Evolutionary conservation across 2,329 filamentous ascomycete genomes (phyloP), one percentile per base, ranked within the genome.

Genomic region (Claviceps africana): DNA sequence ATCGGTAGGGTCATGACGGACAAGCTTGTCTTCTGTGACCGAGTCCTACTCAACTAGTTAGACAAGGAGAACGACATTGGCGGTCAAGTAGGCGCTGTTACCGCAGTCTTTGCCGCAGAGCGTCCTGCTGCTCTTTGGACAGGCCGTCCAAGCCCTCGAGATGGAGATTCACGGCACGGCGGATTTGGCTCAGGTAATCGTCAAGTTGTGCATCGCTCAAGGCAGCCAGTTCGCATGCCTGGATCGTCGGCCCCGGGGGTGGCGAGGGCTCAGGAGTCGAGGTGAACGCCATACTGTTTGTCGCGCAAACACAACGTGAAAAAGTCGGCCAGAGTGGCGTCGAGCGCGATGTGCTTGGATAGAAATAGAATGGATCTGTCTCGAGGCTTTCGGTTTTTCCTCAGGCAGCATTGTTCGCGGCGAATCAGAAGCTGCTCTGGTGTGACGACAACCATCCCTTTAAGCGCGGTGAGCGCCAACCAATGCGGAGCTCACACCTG

Each of bases 161-260:
- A 8, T 54, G 51, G 11, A 59, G 50, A 2, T 50, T 48, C 42
- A 50, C 53, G 19, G 4, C 22, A 25, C 56, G 51, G 13, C 51
- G 55, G 30, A 56, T 50, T 19, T 50, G 42, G 43, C n/a, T 11
- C n/a, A 58, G 56, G 42, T 57, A 56, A 21, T 55, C 8, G 47
- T 8, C 42, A 13, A 59, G 54, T 46, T 58, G 42, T n/a, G 45
- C 50, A 51, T 60, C 54, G 48, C 43, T 51, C 42, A 59, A 43
- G 13, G 47, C 28, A 40, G n/a, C 39, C 4, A 40, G 15, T n/a
- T 40, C 17, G 39, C 39, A 17, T n/a, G 39, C 39, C 3, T 8
- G 39, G 2, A 40, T 19, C 21, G 21, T 40, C n/a, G 39, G n/a
- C 2, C 9, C n/a, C n/a, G 3, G 8, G 2, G 39, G 15, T 39